Evolutionary conservation across 73 alveolate species (phyloP).

Genomic region (Tetrahymena borealis): DNA sequence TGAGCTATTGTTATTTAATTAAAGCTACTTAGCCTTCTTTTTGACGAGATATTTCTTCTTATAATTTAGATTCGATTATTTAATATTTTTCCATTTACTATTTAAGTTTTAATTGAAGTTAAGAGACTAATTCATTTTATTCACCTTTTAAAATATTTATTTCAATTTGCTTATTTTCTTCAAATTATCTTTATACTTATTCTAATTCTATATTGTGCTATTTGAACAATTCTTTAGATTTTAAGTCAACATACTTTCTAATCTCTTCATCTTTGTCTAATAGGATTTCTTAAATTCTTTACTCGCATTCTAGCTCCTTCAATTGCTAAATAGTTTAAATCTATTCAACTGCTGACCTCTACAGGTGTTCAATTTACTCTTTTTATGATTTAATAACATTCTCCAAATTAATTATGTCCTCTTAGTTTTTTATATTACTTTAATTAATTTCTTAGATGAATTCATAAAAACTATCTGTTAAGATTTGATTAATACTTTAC

Average conservation of each 20-base stretch:
- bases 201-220: neutral
- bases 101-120: no score
- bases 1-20: no score
- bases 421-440: neutral
- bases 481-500: no score
- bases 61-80: no score
- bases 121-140: no score
- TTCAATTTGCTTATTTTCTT: neutral
- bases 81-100: no score
- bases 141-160: neutral
- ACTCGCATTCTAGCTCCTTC: neutral
- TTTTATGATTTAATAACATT: neutral
- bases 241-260: neutral
- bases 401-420: neutral
- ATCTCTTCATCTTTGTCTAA: neutral
- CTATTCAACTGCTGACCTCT: neutral
- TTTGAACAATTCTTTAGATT: neutral
- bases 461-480: no score
- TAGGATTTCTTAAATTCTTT: neutral
- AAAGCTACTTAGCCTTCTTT: no score
- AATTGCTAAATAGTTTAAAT: neutral
- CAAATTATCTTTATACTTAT: neutral
- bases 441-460: no score
- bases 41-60: no score
- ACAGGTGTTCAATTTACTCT: neutral